Conservation (phyloP, 495 filamentous ascomycete genomes). For the Aspergillus sparsus region DNA sequence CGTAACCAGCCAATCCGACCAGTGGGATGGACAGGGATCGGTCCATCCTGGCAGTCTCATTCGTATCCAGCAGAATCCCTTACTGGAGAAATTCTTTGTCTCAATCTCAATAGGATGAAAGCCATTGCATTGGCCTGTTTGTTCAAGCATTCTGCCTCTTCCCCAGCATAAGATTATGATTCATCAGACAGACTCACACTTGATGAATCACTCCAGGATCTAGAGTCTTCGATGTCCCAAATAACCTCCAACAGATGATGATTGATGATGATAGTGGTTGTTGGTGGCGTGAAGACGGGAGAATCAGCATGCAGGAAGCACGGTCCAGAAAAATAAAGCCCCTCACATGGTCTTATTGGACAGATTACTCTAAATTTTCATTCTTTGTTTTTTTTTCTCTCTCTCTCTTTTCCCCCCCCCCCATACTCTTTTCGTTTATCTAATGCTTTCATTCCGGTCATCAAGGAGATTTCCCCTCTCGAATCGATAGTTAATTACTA, state of each 20-base stretch:
- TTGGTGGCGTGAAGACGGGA: constrained; percentile 2
- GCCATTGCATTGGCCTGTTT: neutral
- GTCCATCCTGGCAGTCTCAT: constrained; percentile 7
- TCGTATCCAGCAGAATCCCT: constrained; percentile 10
- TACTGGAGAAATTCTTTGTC: constrained; percentile 10
- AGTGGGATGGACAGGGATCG: constrained; percentile 3
- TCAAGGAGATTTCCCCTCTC: constrained; percentile 6
- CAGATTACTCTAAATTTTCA: constrained; percentile 7
- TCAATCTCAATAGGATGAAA: neutral
- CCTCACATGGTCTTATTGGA: constrained; percentile 18
- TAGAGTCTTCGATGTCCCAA: neutral
- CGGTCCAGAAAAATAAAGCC: constrained; percentile 23
- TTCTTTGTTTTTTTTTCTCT: neutral
- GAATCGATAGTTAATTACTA: neutral
- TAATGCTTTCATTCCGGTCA: neutral
- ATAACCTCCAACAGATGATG: neutral
- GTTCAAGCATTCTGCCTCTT: neutral
- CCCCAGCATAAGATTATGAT: constrained; percentile 1
- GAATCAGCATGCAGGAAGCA: constrained; percentile 24
- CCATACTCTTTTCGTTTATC: constrained; percentile 4
- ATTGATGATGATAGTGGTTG: constrained; percentile 14
- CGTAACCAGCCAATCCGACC: neutral
- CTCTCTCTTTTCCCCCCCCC: neutral
- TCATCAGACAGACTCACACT: constrained; percentile 12
- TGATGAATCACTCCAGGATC: constrained; percentile 14